These are phyloP conservation scores for Quercus cerris DNA, from an alignment of 306 rosid genomes.

Conservation along the genomic window DNA sequence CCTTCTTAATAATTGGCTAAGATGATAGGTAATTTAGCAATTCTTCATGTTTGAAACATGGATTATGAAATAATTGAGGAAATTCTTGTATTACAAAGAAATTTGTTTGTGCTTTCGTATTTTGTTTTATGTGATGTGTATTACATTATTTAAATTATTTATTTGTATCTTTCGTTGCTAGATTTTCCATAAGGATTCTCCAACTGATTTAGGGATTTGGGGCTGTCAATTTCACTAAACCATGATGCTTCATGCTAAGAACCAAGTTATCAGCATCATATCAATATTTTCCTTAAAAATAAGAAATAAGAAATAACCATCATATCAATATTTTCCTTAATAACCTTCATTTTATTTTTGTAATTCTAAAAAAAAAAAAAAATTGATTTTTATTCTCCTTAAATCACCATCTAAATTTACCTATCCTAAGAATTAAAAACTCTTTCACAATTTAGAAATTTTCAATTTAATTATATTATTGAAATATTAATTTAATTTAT, in stretches of 20 bases:
- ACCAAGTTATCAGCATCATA: background rate
- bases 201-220: background rate
- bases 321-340: too few species aligned
- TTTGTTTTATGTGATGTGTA: background rate
- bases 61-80: background rate
- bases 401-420: too few species aligned
- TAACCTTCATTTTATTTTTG: too few species aligned
- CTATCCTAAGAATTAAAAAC: too few species aligned
- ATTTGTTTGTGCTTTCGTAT: background rate
- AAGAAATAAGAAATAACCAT: too few species aligned
- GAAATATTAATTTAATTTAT: too few species aligned
- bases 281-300: too few species aligned
- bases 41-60: conserved; percentile 1
- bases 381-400: too few species aligned
- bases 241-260: conserved; percentile 1
- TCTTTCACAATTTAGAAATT: too few species aligned
- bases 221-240: background rate
- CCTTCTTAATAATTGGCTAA: background rate
- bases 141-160: background rate
- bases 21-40: background rate
- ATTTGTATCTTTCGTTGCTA: background rate
- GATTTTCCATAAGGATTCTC: background rate
- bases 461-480: too few species aligned
- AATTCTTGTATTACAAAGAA: background rate
- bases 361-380: too few species aligned